Conservation (phyloP, 2,329 filamentous ascomycete genomes). For the Allantophomopsis lycopodina region DNA sequence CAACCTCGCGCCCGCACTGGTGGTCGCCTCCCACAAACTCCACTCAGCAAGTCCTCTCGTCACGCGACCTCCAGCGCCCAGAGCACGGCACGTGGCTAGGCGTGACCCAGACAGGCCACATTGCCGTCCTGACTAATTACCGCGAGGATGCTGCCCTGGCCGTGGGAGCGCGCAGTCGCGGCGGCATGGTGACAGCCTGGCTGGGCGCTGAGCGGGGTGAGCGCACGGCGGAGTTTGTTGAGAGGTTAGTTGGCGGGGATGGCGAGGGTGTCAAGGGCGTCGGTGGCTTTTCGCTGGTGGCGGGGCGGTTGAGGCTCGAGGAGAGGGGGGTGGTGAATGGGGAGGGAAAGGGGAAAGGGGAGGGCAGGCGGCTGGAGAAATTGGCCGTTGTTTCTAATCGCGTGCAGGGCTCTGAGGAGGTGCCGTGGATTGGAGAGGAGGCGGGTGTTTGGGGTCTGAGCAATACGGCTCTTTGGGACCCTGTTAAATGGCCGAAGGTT, state of each 20-base stretch:
- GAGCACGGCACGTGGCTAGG: constrained; percentile 56
- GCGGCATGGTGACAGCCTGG: constrained; percentile 51
- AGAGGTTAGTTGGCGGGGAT: constrained; percentile 31
- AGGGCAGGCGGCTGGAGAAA: constrained; percentile 23
- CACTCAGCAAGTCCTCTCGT: constrained; percentile 32
- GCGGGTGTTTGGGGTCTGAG: constrained; percentile 44
- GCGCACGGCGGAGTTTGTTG: constrained; percentile 33
- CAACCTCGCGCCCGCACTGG: constrained; percentile 51
- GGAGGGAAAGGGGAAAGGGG: constrained; percentile 1
- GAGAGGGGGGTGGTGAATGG: constrained; percentile 4
- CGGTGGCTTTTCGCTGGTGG: constrained; percentile 54
- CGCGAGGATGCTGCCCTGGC: constrained; percentile 39
- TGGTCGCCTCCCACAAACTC: constrained; percentile 23
- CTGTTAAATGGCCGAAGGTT: constrained; percentile 47
- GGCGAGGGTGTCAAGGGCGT: constrained; percentile 40
- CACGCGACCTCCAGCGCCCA: constrained; percentile 45
- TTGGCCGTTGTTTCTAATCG: constrained; percentile 51
- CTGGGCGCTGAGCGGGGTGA: constrained; percentile 34
- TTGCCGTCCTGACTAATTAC: constrained; percentile 55
- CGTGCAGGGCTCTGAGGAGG: constrained; percentile 32
- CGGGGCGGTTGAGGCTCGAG: constrained; percentile 37
- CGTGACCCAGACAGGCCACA: constrained; percentile 41
- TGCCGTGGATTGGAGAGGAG: constrained; percentile 41
- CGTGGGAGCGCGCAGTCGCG: constrained; percentile 40
- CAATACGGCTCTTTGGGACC: constrained; percentile 43